Percentiles rank a stretch among this genome's conserved stretches.
These are phyloP conservation scores for Coniochaeta sp. DNA, from an alignment of 2,329 filamentous ascomycete species.

Conservation along the genomic window DNA sequence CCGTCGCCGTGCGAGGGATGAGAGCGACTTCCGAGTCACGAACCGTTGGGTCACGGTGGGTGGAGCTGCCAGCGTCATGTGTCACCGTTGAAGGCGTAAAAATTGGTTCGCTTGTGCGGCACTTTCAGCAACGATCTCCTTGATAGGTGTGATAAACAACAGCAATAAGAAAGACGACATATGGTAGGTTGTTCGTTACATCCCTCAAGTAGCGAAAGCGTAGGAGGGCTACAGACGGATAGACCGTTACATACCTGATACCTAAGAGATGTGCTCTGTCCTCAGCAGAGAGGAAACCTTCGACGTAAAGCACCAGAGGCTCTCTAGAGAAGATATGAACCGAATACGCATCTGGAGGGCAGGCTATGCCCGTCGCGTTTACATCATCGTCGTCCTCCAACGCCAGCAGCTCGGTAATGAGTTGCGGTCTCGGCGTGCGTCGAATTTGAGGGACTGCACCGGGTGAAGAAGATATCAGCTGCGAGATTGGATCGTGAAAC, in stretches of 20 bases:
- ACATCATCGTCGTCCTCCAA: conserved; percentile 25
- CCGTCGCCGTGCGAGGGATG: conserved; percentile 33
- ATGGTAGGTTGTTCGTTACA: neutral
- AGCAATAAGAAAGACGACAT: neutral
- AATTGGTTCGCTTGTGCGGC: conserved; percentile 29
- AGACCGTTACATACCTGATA: conserved; percentile 34
- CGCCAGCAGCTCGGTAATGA: conserved; percentile 44
- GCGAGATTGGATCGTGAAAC: conserved; percentile 33
- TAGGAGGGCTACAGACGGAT: neutral
- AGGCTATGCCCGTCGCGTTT: conserved; percentile 27
- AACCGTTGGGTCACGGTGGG: conserved; percentile 32
- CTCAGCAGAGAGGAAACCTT: conserved; percentile 36
- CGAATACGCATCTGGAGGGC: conserved; percentile 32
- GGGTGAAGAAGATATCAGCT: conserved; percentile 19
- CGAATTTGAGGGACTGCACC: conserved; percentile 16
- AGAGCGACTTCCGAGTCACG: conserved; percentile 46
- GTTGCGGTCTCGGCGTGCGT: conserved; percentile 33
- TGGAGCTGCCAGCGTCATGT: conserved; percentile 32
- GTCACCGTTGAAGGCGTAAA: conserved; percentile 44
- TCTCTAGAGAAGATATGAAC: conserved; percentile 40
- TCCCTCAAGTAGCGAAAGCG: neutral
- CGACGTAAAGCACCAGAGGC: conserved; percentile 46
- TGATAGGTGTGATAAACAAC: neutral
- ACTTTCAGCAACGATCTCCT: neutral
- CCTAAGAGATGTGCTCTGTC: conserved; percentile 41